These are phyloP conservation scores for Cyberlindnera saturnus DNA, from an alignment of 805 yeast species.

Conservation along the genomic window DNA sequence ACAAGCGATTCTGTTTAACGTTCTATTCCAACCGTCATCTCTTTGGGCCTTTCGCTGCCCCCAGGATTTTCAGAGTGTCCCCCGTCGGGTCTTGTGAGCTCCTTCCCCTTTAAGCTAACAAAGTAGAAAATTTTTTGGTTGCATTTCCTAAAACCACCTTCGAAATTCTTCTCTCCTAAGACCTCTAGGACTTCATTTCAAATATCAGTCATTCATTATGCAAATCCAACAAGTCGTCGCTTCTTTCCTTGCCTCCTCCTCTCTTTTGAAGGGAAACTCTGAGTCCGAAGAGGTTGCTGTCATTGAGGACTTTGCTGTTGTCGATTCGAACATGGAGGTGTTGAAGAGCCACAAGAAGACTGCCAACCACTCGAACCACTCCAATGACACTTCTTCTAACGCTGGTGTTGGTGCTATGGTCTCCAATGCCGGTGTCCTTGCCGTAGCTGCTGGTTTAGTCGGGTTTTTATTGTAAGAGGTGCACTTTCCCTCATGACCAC, in stretches of 20 bases:
- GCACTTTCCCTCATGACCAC: too few species aligned
- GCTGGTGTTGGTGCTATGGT: conserved; percentile 19
- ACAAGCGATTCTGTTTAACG: too few species aligned
- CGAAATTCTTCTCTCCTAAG: background rate
- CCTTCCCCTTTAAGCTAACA: background rate
- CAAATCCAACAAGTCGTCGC: conserved; percentile 27
- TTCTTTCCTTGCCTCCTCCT: conserved; percentile 22
- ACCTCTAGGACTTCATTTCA: background rate
- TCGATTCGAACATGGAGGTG: conserved; percentile 9
- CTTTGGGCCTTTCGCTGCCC: too few species aligned
- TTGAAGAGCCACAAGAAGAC: conserved; percentile 1
- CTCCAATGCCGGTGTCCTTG: conserved; percentile 17
- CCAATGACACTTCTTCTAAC: conserved; percentile 23
- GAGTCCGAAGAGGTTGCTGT: conserved; percentile 5
- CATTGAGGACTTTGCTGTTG: conserved; percentile 15
- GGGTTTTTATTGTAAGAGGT: conserved; percentile 20
- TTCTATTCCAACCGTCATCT: too few species aligned
- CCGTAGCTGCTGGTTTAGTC: conserved; percentile 21
- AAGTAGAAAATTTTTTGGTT: background rate
- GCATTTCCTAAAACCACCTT: background rate
- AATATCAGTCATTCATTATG: conserved; percentile 11
- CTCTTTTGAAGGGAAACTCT: conserved; percentile 11
- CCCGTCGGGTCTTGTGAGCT: background rate
- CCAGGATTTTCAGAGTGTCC: background rate
- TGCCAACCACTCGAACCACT: conserved; percentile 16